A percentile compares a stretch with the other conserved stretches of the same genome.
phyloP scores from a whole-genome alignment of 352 stramenopile genomes.

The Phytophthora megakarya region DNA sequence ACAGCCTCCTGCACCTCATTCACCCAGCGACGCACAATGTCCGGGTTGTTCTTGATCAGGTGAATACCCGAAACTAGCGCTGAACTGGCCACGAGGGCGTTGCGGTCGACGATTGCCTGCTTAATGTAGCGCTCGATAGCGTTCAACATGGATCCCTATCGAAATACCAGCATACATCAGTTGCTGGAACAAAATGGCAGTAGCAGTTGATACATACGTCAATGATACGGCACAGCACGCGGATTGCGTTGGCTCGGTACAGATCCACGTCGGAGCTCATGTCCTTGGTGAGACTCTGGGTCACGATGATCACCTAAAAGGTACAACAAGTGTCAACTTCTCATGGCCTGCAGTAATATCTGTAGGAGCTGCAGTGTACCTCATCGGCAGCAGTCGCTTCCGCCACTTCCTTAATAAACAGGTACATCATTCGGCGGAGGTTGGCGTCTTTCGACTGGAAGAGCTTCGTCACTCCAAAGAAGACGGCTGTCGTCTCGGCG shows the following conservation, averaged over 20 bases:
- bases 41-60: conserved; percentile 93
- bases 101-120: conserved; percentile 99
- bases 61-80: conserved; percentile 97
- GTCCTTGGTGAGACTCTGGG: conserved; percentile 99
- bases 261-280: conserved; percentile 99
- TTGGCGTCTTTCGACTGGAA: conserved; percentile 99
- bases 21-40: conserved; percentile 95
- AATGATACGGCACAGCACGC: conserved; percentile 96
- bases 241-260: conserved; percentile 98
- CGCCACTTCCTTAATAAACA: conserved; percentile 99
- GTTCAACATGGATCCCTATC: conserved; percentile 88
- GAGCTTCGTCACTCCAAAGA: conserved; percentile 99
- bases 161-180: conserved; percentile 9
- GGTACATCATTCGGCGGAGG: conserved; percentile 98
- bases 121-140: conserved; percentile 98
- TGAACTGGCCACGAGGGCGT: conserved; percentile 95
- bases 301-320: conserved; percentile 99
- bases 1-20: conserved; percentile 98
- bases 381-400: conserved; percentile 90
- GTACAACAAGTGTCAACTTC: conserved; percentile 20
- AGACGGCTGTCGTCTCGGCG: conserved; percentile 97
- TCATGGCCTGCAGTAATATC: not conserved
- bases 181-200: not conserved
- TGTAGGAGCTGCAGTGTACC: conserved; percentile 21
- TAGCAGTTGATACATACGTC: conserved; percentile 58